Base-by-base conservation (phyloP, 768 basidiomycete species). In the Hebeloma cylindrosporum region DNA sequence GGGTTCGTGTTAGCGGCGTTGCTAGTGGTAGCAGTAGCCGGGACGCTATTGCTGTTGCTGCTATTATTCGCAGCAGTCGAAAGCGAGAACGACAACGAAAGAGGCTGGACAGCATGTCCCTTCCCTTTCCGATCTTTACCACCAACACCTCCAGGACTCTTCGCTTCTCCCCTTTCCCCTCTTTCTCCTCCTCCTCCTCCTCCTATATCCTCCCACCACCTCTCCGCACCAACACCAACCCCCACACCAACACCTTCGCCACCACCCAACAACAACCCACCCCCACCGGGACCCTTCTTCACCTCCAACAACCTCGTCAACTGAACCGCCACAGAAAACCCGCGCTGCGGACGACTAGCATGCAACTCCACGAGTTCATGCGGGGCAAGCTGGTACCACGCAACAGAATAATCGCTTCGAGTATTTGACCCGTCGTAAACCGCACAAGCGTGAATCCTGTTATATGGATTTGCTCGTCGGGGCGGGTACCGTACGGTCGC, bases 301-400 rank as follows among this genome's bases (percentile, higher is more conserved):
- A 42, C 30, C 13, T 45, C 13, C 2, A 60, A 32, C 34, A 59
- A 21, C 11, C 36, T 28, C 13, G 29, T 14, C 14, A 60, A 37
- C 27, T 33, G 25, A 14, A 49, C 21, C 13, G 33, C 20, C 17
- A 54, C 48, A 20, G 40, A 37, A 32, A 55, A 54, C 11, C 40
- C 40, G 27, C 35, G 30, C 21, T 53, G 52, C 1, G 57, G 45
- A 22, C 49, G 41, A 10, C 48, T 53, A n/a, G 51, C 54, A 38
- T 90, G 85, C 13, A 90, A 60, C 54, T 90, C 88, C 16, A 90
- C 71, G 2, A 90, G 71, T 52, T 89, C 88, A 50, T 80, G 69
- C 0, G 82, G 75, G 5, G 69, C 64, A 16, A 88, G 55, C 29
- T 74, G 67, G 55, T 86, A 87, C 74, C 80, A 83, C 0, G 74